Percentiles rank a stretch among this genome's conserved stretches.
Evolutionary conservation across 495 filamentous ascomycete species (phyloP).

Genomic region (Aspergillus asperescens): DNA sequence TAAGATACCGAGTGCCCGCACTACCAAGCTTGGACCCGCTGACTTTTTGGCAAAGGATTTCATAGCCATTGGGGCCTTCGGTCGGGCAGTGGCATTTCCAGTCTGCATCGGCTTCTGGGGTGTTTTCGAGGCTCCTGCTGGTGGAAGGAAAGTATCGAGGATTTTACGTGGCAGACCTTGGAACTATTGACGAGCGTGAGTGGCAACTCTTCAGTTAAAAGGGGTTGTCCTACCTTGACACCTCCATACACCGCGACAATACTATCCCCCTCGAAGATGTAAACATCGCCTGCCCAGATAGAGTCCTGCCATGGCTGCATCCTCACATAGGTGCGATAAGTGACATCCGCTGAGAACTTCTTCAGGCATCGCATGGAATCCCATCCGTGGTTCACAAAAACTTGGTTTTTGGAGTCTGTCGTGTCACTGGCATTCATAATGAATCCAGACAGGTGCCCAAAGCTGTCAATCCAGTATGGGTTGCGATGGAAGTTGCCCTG

Average conservation of each 20-base stretch:
- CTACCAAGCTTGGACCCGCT: slow-evolving; percentile 25
- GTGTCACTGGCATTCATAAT: slow-evolving; percentile 74
- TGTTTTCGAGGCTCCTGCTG: slow-evolving; percentile 39
- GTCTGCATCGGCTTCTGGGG: slow-evolving; percentile 36
- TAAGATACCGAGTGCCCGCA: slow-evolving; percentile 54
- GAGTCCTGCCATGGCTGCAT: slow-evolving; percentile 49
- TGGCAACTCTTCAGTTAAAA: not conserved
- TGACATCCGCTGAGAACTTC: slow-evolving; percentile 55
- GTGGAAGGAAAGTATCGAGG: slow-evolving; percentile 61
- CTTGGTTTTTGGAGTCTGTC: slow-evolving; percentile 61
- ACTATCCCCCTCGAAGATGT: slow-evolving; percentile 49
- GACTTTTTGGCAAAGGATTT: slow-evolving; percentile 26
- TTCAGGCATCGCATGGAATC: slow-evolving; percentile 66
- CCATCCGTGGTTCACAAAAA: slow-evolving; percentile 76
- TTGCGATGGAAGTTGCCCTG: slow-evolving; percentile 61
- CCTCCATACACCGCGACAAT: slow-evolving; percentile 64
- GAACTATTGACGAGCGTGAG: slow-evolving; percentile 41
- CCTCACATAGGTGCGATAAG: slow-evolving; percentile 65
- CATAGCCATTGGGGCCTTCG: slow-evolving; percentile 20
- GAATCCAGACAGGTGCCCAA: slow-evolving; percentile 63
- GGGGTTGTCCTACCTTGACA: slow-evolving; percentile 44
- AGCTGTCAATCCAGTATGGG: slow-evolving; percentile 70
- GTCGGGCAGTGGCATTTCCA: slow-evolving; percentile 24
- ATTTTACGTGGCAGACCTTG: slow-evolving; percentile 61
- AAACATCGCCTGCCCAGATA: slow-evolving; percentile 49